A percentile compares a stretch with the other conserved stretches of the same genome.
These are phyloP conservation scores for Sporobolomyces phaffii DNA, from an alignment of 768 basidiomycete genomes.

Conservation along the genomic window DNA sequence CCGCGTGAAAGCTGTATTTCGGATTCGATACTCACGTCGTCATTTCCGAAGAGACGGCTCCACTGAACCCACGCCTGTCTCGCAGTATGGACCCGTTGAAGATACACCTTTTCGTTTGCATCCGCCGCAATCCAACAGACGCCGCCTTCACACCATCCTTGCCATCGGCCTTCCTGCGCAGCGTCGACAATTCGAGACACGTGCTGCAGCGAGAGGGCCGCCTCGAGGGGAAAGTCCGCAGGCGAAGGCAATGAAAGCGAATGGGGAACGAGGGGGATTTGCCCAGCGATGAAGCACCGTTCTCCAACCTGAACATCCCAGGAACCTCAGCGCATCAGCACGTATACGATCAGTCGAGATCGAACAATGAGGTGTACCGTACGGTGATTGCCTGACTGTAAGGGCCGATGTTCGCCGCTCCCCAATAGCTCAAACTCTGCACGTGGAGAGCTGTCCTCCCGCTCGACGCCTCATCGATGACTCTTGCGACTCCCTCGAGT, in stretches of 20 bases:
- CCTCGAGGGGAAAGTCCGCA: slow-evolving; percentile 54
- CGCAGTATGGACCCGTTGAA: background rate
- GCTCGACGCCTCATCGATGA: slow-evolving; percentile 42
- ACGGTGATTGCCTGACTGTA: slow-evolving; percentile 91
- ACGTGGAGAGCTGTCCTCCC: slow-evolving; percentile 74
- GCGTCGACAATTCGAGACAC: slow-evolving; percentile 62
- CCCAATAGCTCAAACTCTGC: slow-evolving; percentile 95
- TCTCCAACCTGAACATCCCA: slow-evolving; percentile 44
- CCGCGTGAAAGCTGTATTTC: too few species aligned
- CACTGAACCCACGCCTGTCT: slow-evolving; percentile 1
- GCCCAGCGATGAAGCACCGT: slow-evolving; percentile 83
- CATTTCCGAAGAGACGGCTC: too few species aligned
- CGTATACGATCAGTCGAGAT: too few species aligned
- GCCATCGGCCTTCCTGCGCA: slow-evolving; percentile 59
- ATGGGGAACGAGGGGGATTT: slow-evolving; percentile 82
- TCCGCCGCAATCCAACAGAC: slow-evolving; percentile 61
- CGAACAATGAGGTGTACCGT: slow-evolving; percentile 41
- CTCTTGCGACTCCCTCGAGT: slow-evolving; percentile 76
- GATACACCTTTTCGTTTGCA: background rate
- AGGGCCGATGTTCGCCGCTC: slow-evolving; percentile 96
- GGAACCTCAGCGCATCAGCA: background rate
- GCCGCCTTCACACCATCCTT: slow-evolving; percentile 59
- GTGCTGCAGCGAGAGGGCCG: slow-evolving; percentile 74
- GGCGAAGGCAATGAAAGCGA: slow-evolving; percentile 63
- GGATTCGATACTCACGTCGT: too few species aligned